Base-by-base conservation (phyloP, 2,329 filamentous ascomycete genomes). In the Stagonosporopsis vannaccii region DNA sequence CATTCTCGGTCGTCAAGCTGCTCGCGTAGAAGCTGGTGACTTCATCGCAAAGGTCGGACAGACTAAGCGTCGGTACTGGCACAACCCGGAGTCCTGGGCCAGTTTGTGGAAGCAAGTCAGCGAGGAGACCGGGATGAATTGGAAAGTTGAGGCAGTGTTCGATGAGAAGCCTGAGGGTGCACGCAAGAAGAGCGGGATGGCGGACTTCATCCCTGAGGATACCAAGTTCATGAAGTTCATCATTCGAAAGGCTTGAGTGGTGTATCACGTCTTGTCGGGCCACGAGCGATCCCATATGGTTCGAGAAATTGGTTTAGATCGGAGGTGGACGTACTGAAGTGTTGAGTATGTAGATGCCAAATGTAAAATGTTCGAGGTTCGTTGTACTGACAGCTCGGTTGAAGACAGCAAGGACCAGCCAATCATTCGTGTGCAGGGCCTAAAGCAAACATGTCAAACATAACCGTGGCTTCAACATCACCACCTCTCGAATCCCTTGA, bases 1-100 rank as follows among this genome's bases (percentile, higher is more conserved):
- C 23, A 54, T 80, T 4, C 58, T 80, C 40, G 79, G 79, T 15
- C 63, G 76, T 17, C 76, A 79, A 51, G 67, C 74, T 13, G 77
- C 75, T 6, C 69, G 67, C 46, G 46, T 64, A 15, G 51, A 70
- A 26, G 59, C 75, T 13, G 72, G 70, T 6, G 67, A 66, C 26
- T 65, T 63, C n/a, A 30, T 45, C 15, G 52, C 57, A n/a, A 41
- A 59, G 15, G 45, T 65, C 1, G 62, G 66, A 20, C 60, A 56
- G 22, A 46, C 51, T 4, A 61, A 57, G 44, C 62, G 44, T 17
- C 65, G 71, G 53, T 80, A 67, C 55, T 67, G 71, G 58, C 78
- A 80, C 52, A 74, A 78, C 51, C 58, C 53, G 7, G 72, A 71
- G 39, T 73, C 71, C 3, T 79, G 76, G 65, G 51, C 60, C 35